Percentiles rank a stretch among this genome's conserved stretches.
These are phyloP conservation scores for Begonia peltatifolia DNA, from an alignment of 306 rosid genomes.

Conservation along the genomic window DNA sequence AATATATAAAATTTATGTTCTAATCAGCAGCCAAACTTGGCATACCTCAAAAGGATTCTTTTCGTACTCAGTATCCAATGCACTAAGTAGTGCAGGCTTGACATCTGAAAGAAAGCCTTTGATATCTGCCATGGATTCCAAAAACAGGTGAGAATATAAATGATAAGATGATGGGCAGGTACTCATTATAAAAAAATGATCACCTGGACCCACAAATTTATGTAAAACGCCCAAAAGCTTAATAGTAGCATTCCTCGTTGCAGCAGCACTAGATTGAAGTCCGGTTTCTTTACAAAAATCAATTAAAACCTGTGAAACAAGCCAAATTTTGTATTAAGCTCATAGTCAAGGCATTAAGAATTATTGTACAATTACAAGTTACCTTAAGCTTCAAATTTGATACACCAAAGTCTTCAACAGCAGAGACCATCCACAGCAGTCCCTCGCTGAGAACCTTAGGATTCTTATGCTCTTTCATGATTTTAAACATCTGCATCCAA, in stretches of 20 bases:
- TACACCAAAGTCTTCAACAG: slow-evolving; percentile 87
- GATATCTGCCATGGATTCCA: slow-evolving; percentile 46
- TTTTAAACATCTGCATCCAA: slow-evolving; percentile 61
- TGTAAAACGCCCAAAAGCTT: slow-evolving; percentile 87
- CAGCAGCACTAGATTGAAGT: slow-evolving; percentile 92
- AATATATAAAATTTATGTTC: too few relatives aligned
- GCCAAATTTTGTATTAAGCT: background rate
- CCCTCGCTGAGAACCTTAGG: slow-evolving; percentile 99
- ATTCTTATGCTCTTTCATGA: slow-evolving; percentile 97
- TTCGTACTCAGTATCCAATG: slow-evolving; percentile 83
- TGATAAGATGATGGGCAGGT: slow-evolving; percentile 9
- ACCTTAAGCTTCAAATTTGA: slow-evolving; percentile 91
- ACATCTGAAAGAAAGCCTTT: slow-evolving; percentile 92
- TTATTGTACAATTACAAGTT: background rate
- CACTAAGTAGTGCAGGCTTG: slow-evolving; percentile 96
- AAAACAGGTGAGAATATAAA: background rate
- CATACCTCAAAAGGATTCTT: slow-evolving; percentile 87
- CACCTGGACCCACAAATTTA: slow-evolving; percentile 99
- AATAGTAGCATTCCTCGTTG: slow-evolving; percentile 86
- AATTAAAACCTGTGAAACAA: slow-evolving; percentile 63
- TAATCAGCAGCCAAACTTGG: background rate
- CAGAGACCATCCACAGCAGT: slow-evolving; percentile 90
- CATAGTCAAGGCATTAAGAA: too few relatives aligned
- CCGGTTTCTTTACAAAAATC: slow-evolving; percentile 93
- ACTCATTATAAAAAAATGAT: slow-evolving; percentile 7